Percentiles rank a stretch among this genome's conserved stretches.
Conservation (phyloP, 2,329 filamentous ascomycete genomes). For the Xylariaceae sp. region DNA sequence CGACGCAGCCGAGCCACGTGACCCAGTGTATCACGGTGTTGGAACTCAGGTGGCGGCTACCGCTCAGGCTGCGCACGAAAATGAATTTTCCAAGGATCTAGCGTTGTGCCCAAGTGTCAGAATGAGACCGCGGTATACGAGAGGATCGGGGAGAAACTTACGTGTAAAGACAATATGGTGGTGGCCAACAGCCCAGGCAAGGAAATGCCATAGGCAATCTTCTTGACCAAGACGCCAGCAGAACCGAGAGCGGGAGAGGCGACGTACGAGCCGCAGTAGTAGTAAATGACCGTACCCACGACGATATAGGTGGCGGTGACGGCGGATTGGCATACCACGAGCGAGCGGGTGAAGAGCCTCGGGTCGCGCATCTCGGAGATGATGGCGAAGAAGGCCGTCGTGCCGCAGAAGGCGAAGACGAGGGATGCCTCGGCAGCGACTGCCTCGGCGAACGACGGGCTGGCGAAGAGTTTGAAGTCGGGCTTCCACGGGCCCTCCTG, state of each 20-base stretch:
- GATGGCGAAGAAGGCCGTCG: slow-evolving; percentile 32
- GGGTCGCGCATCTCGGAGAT: slow-evolving; percentile 32
- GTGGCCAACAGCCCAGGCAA: slow-evolving; percentile 9
- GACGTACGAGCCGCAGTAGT: slow-evolving; percentile 9
- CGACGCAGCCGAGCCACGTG: slow-evolving; percentile 29
- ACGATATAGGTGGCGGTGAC: slow-evolving; percentile 31
- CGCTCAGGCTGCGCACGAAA: slow-evolving; percentile 28
- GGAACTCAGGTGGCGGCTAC: slow-evolving; percentile 26
- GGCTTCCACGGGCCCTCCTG: slow-evolving; percentile 20
- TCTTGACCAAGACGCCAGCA: slow-evolving; percentile 12
- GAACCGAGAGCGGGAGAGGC: slow-evolving; percentile 12
- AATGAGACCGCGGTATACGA: no score
- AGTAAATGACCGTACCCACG: slow-evolving; percentile 22
- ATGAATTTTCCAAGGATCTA: slow-evolving; percentile 25
- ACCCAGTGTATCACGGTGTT: slow-evolving; percentile 27
- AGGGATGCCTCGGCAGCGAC: slow-evolving; percentile 29
- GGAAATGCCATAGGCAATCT: slow-evolving; percentile 11
- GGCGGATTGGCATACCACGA: slow-evolving; percentile 24
- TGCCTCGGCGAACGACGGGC: slow-evolving; percentile 28
- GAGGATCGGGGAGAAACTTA: not conserved
- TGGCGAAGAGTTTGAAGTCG: slow-evolving; percentile 27
- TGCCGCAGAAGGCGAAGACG: slow-evolving; percentile 35
- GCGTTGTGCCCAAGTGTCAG: not conserved
- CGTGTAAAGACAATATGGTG: slow-evolving; percentile 4
- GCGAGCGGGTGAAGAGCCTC: slow-evolving; percentile 23